A percentile compares a stretch with the other conserved stretches of the same genome.
These are phyloP conservation scores for Daldinia caldariorum DNA, from an alignment of 495 filamentous ascomycete species.

Conservation along the genomic window DNA sequence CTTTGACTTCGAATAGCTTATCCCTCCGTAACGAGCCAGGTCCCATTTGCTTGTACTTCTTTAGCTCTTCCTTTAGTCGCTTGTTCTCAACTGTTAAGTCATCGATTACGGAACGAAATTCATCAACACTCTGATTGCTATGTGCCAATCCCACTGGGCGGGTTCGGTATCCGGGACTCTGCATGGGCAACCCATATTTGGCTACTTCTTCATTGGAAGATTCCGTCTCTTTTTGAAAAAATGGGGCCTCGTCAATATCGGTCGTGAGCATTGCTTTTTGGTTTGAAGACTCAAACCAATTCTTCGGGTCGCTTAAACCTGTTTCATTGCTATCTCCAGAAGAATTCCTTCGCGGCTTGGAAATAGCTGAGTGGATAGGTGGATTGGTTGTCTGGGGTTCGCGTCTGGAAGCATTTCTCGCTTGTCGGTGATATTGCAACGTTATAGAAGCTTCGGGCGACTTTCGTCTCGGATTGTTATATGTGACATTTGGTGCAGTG, in stretches of 20 bases:
- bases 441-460: constrained; percentile 55
- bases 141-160: constrained; percentile 48
- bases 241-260: constrained; percentile 63
- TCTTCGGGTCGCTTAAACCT: constrained; percentile 51
- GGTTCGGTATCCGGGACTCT: constrained; percentile 39
- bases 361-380: neutral
- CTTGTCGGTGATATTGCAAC: constrained; percentile 52
- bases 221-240: constrained; percentile 59
- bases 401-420: constrained; percentile 48
- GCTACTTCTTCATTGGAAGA: constrained; percentile 53
- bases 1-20: constrained; percentile 78
- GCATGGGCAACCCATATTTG: constrained; percentile 26
- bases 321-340: constrained; percentile 57
- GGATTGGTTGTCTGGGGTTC: constrained; percentile 8
- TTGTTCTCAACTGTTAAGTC: constrained; percentile 78
- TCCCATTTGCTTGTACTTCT: constrained; percentile 70
- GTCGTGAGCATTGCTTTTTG: constrained; percentile 49
- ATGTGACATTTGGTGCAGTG: constrained; percentile 45
- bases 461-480: constrained; percentile 52
- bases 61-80: constrained; percentile 73
- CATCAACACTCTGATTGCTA: constrained; percentile 41
- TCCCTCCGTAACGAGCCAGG: constrained; percentile 68
- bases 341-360: constrained; percentile 49
- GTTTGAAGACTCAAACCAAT: constrained; percentile 61
- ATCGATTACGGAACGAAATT: constrained; percentile 64